These are phyloP conservation scores for Teunomyces gatunensis DNA, from an alignment of 805 yeast species.

Conservation along the genomic window DNA sequence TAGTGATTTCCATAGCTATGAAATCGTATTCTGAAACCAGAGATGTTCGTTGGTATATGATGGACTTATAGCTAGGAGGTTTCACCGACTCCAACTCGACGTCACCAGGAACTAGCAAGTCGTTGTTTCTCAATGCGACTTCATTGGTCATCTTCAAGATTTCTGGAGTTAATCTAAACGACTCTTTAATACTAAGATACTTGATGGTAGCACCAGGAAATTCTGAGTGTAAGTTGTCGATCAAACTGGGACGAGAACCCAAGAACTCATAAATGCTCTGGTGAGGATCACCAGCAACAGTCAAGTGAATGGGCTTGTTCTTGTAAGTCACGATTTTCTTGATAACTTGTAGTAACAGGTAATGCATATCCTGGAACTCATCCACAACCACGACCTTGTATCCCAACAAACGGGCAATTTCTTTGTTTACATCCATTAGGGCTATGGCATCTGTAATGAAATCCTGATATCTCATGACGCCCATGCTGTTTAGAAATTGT, in stretches of 20 bases:
- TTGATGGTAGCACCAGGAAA: slow-evolving; percentile 19
- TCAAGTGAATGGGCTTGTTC: slow-evolving; percentile 40
- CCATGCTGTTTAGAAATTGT: slow-evolving; percentile 28
- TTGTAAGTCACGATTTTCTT: slow-evolving; percentile 30
- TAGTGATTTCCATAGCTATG: slow-evolving; percentile 43
- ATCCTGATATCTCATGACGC: slow-evolving; percentile 36
- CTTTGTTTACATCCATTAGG: slow-evolving; percentile 19
- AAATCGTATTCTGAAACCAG: slow-evolving; percentile 40
- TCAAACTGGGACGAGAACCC: slow-evolving; percentile 45
- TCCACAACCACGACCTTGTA: slow-evolving; percentile 53
- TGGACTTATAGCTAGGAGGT: slow-evolving; percentile 22
- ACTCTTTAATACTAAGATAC: slow-evolving; percentile 43
- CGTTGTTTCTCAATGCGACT: slow-evolving; percentile 12
- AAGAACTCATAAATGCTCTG: slow-evolving; percentile 70
- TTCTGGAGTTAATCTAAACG: slow-evolving; percentile 63
- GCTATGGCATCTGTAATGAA: slow-evolving; percentile 30
- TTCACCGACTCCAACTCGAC: slow-evolving; percentile 11
- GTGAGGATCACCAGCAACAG: slow-evolving; percentile 68
- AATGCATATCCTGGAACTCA: slow-evolving; percentile 72
- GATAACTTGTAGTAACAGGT: slow-evolving; percentile 46
- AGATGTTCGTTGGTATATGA: slow-evolving; percentile 15
- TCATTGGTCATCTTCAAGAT: slow-evolving; percentile 45
- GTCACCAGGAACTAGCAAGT: slow-evolving; percentile 3
- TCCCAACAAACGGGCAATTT: slow-evolving; percentile 21
- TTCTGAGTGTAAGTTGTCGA: slow-evolving; percentile 20